Percentiles rank a stretch among this genome's conserved stretches.
phyloP scores from a whole-genome alignment of 768 basidiomycete genomes.

The Suillus subluteus region DNA sequence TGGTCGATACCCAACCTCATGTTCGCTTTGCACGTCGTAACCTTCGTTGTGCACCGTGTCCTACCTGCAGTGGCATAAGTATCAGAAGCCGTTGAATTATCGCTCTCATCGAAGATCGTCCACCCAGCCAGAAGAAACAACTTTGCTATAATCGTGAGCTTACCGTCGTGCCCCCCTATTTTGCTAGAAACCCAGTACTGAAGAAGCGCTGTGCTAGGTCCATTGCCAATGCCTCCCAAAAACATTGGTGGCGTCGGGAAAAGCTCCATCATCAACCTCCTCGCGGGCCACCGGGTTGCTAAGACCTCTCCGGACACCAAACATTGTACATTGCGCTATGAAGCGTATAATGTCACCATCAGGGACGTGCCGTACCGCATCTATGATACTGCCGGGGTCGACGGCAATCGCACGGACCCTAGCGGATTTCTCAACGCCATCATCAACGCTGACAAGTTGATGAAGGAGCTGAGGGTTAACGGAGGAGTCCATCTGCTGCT shows the following conservation, averaged over 20 bases:
- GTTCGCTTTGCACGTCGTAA: neutral
- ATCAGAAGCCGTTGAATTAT: neutral
- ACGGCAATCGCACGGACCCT: neutral
- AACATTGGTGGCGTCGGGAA: constrained; percentile 20
- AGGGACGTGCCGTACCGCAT: constrained; percentile 20
- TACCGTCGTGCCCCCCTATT: neutral
- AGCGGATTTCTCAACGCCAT: constrained; percentile 28
- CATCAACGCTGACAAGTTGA: constrained; percentile 32
- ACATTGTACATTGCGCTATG: constrained; percentile 40
- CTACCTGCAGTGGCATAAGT: neutral
- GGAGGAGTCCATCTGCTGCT: constrained; percentile 34
- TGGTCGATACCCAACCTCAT: neutral
- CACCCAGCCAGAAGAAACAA: neutral
- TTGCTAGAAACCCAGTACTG: neutral
- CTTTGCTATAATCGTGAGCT: neutral
- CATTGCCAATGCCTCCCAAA: neutral
- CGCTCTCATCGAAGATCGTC: too few species aligned
- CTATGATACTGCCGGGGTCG: constrained; percentile 10
- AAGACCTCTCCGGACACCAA: constrained; percentile 35
- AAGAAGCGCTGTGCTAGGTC: neutral
- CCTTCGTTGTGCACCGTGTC: neutral
- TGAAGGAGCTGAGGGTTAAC: constrained; percentile 29
- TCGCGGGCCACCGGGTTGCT: constrained; percentile 33
- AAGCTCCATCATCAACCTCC: constrained; percentile 24
- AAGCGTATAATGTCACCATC: constrained; percentile 30